Percentiles rank a stretch among this genome's conserved stretches.
Evolutionary conservation across 495 filamentous ascomycete genomes (phyloP).

Genomic region (Glarea lozoyensis): DNA sequence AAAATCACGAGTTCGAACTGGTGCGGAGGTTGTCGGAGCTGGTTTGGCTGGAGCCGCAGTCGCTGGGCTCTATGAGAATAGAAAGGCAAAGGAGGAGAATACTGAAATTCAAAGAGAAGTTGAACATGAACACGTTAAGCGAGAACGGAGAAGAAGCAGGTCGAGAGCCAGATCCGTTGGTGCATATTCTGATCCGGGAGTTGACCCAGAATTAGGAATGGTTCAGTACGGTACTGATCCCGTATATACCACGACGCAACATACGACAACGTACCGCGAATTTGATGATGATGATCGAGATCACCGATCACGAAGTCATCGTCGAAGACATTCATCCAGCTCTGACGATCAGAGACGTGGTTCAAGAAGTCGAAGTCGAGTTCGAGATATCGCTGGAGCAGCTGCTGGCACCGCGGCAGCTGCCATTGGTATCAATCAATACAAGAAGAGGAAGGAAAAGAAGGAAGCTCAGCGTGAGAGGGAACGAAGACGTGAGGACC

Average conservation of each 20-base stretch:
- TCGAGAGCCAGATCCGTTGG: constrained; percentile 44
- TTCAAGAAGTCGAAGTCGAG: constrained; percentile 50
- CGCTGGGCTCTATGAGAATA: constrained; percentile 72
- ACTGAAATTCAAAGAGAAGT: too few species aligned
- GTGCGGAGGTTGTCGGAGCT: constrained; percentile 58
- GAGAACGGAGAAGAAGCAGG: constrained; percentile 36
- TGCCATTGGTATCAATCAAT: constrained; percentile 70
- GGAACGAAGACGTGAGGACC: constrained; percentile 25
- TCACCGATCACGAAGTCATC: constrained; percentile 30
- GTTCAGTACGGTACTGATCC: constrained; percentile 74
- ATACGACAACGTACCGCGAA: constrained; percentile 30
- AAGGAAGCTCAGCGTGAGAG: constrained; percentile 29
- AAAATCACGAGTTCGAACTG: constrained; percentile 47
- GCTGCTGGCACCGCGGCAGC: constrained; percentile 64
- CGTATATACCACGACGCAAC: constrained; percentile 36
- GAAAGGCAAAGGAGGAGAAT: constrained; percentile 57
- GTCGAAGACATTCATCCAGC: constrained; percentile 21
- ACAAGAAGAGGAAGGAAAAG: constrained; percentile 49
- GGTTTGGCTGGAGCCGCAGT: constrained; percentile 71
- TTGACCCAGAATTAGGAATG: constrained; percentile 60
- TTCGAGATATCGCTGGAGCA: constrained; percentile 57
- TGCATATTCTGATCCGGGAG: constrained; percentile 38
- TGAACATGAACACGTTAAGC: constrained; percentile 18
- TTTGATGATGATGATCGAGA: constrained; percentile 36
- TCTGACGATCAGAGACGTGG: constrained; percentile 21